Percentiles rank a stretch among this genome's conserved stretches.
Conservation (phyloP, 2,329 filamentous ascomycete genomes). For the Apiospora kogelbergensis region DNA sequence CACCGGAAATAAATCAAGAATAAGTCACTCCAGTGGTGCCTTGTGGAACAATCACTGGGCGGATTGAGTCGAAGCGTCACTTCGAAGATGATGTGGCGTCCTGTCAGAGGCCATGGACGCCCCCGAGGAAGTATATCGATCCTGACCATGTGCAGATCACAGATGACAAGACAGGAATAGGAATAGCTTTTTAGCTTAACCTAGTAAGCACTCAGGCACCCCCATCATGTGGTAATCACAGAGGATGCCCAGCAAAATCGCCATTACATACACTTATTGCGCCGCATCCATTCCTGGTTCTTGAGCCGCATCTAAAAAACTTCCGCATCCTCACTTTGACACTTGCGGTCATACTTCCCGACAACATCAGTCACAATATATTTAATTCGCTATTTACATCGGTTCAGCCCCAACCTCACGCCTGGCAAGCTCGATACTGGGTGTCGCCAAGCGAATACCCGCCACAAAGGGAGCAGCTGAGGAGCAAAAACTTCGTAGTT, state of each 20-base stretch:
- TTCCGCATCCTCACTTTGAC: neutral
- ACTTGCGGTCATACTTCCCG: neutral
- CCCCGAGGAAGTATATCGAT: neutral
- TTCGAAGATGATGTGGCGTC: neutral
- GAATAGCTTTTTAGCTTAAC: neutral
- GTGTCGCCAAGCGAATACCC: neutral
- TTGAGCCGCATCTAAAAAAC: neutral
- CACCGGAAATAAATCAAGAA: neutral
- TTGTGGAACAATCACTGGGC: no score
- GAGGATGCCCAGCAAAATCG: no score
- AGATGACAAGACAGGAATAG: neutral
- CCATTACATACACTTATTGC: no score
- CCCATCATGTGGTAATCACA: no score
- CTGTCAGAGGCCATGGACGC: neutral
- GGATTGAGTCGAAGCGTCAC: no score
- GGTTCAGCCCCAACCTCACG: neutral
- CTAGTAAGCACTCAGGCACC: neutral
- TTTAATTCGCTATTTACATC: neutral
- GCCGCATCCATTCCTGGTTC: neutral
- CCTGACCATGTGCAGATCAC: neutral
- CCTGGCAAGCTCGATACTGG: neutral
- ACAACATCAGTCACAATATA: neutral
- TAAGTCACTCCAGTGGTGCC: no score
- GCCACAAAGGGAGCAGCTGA: neutral
- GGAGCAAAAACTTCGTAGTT: neutral